Evolutionary conservation across 345 rosid genomes (phyloP), one percentile per base, ranked within the genome.

Genomic region (Leavenworthia alabamica): DNA sequence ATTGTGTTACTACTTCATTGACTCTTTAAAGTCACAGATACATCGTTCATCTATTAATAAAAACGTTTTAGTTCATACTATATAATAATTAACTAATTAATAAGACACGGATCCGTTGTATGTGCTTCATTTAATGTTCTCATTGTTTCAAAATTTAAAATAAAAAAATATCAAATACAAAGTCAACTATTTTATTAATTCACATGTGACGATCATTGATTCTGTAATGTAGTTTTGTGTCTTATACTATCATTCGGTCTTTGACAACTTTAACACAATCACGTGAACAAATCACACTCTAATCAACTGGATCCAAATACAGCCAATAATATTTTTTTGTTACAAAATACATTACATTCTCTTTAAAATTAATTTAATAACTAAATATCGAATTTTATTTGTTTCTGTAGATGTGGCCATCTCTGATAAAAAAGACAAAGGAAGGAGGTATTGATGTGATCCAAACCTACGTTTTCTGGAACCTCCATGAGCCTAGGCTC

Each of bases 391-490:
- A 16, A 10, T 1, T 3, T n/a, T 13, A 12, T 31, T 31, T 6
- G 7, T 23, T 14, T 47, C 3, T 58, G 71, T 70, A 93, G 99
- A 89, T 87, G 97, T 93, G 99, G 99, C 78, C 91, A 17, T 80
- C 84, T 40, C 67, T 93, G 72, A 85, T 93, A 63, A 74, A 79
- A 23, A 87, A 85, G 79, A 84, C 94, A 11, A 89, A 87, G 62
- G 89, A 83, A 46, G 99, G 99, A 69, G 99, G 96, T 3, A 24
- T 93, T 9, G 91, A 89, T 60, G 97, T 86, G 75, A 86, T 92
- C 23, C 83, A 92, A 28, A 92, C 97, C 5, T 92, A 89, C 12
- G 97, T 92, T n/a, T 92, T 93, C 16, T 93, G 99, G 97, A 87
- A 87, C 70, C 76, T 81, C 28, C 99, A 89, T 19, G 96, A 93